Conservation (phyloP, 345 rosid genomes). For the Geranium brycei region DNA sequence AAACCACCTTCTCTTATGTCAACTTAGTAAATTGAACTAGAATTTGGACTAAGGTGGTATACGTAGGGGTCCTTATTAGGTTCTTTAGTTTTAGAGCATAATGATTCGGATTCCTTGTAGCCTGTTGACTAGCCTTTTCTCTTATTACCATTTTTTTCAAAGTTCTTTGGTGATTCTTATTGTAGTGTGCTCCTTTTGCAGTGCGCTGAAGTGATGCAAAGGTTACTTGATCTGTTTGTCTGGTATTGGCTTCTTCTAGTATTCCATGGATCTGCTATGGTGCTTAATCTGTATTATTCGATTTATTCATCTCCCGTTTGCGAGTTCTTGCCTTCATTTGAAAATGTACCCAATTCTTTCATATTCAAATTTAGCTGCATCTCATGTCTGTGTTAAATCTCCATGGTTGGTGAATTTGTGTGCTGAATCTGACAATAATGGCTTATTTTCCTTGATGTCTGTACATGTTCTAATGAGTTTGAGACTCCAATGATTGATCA, state of each 20-base stretch:
- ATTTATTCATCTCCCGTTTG: constrained; percentile 12
- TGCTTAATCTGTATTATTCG: constrained; percentile 14
- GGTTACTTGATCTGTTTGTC: constrained; percentile 5
- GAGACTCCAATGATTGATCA: not conserved
- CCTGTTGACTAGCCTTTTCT: not conserved
- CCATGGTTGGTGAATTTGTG: not conserved
- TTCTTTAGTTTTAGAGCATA: not conserved
- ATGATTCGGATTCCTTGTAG: not conserved
- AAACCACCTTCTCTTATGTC: not conserved
- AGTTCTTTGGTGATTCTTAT: constrained; percentile 3
- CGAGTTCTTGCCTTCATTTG: constrained; percentile 3
- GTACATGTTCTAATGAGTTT: not conserved
- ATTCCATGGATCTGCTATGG: not conserved
- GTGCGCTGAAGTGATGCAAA: constrained; percentile 35
- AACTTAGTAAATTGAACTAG: not conserved
- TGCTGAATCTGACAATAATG: not conserved
- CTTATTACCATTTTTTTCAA: not conserved
- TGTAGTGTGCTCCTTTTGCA: constrained; percentile 21
- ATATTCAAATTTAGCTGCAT: constrained; percentile 3
- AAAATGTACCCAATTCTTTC: constrained; percentile 7
- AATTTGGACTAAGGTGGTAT: not conserved
- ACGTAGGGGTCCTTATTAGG: not conserved
- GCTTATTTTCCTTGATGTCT: too few species aligned
- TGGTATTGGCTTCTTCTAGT: not conserved
- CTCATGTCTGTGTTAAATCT: not conserved